phyloP scores from a whole-genome alignment of 768 basidiomycete genomes.

The Lactifluus echinatus region DNA sequence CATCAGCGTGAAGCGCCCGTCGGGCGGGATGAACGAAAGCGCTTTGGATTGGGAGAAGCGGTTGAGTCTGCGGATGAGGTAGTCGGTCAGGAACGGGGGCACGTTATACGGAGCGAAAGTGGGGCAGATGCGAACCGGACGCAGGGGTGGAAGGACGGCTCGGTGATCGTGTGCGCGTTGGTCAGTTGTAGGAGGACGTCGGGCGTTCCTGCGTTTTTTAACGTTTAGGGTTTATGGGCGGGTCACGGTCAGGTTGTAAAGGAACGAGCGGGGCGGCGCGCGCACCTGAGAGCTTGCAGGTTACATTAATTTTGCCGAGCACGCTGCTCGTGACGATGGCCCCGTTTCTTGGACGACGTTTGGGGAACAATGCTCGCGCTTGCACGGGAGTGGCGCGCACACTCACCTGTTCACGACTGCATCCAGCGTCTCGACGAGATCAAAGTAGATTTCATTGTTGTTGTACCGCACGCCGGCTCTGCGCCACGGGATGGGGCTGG shows the following conservation, averaged over 20 bases:
- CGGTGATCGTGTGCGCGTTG: slow-evolving; percentile 34
- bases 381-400: not conserved
- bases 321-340: slow-evolving; percentile 56
- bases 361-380: no score
- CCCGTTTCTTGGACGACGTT: slow-evolving; percentile 46
- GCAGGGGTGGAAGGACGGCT: slow-evolving; percentile 89
- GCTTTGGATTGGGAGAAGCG: slow-evolving; percentile 69
- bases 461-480: slow-evolving; percentile 75
- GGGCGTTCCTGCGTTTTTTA: slow-evolving; percentile 64
- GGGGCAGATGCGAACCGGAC: slow-evolving; percentile 53
- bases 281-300: slow-evolving; percentile 67
- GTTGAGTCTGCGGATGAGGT: slow-evolving; percentile 71
- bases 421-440: slow-evolving; percentile 74
- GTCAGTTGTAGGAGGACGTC: slow-evolving; percentile 69
- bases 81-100: no score
- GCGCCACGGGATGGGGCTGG: slow-evolving; percentile 91
- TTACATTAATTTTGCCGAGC: slow-evolving; percentile 70
- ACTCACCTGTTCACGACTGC: slow-evolving; percentile 71
- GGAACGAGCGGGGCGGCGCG: not conserved
- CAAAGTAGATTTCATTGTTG: slow-evolving; percentile 90
- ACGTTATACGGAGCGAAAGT: no score
- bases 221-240: no score
- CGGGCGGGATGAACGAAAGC: slow-evolving; percentile 90
- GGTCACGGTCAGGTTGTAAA: not conserved
- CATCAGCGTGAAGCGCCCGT: slow-evolving; percentile 76